A percentile compares a stretch with the other conserved stretches of the same genome.
These are phyloP conservation scores for Chlorella variabilis DNA, from an alignment of 163 green algal genomes.

Conservation along the genomic window DNA sequence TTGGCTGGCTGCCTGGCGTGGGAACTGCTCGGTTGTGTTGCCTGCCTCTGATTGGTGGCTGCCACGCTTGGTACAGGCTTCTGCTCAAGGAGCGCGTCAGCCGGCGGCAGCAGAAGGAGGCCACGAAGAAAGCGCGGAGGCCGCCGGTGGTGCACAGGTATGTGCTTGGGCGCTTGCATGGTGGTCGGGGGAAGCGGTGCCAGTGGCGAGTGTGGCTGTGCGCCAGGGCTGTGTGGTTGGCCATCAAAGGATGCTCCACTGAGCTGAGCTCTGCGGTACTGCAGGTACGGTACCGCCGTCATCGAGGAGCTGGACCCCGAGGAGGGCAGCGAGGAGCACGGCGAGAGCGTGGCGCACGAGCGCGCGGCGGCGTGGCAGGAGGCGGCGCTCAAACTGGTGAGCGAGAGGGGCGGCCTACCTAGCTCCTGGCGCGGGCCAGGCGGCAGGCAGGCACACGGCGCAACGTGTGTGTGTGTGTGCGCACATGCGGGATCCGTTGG, in stretches of 20 bases:
- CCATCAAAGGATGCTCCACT: background rate
- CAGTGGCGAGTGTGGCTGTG: too few relatives aligned
- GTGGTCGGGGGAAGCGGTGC: background rate
- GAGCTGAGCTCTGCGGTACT: background rate
- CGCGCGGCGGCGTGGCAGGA: slow-evolving; percentile 16
- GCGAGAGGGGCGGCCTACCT: too few relatives aligned
- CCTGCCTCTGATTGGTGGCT: too few relatives aligned
- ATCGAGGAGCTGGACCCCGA: slow-evolving; percentile 31
- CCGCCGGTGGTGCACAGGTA: background rate
- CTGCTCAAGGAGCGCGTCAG: background rate
- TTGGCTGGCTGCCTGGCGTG: too few relatives aligned
- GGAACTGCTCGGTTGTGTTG: too few relatives aligned
- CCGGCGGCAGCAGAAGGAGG: background rate
- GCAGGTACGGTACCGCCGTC: slow-evolving; percentile 10
- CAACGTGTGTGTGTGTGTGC: too few relatives aligned
- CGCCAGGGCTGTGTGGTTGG: too few relatives aligned
- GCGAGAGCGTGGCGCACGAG: slow-evolving; percentile 15
- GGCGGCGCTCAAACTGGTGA: slow-evolving; percentile 7
- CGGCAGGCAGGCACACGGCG: too few relatives aligned
- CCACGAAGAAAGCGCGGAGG: background rate
- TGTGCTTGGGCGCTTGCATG: background rate
- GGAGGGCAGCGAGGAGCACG: background rate
- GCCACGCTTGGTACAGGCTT: too few relatives aligned
- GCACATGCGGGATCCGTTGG: too few relatives aligned
- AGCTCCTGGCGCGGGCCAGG: too few relatives aligned